phyloP scores from a whole-genome alignment of 768 basidiomycete species.

The Tylopilus sp. region DNA sequence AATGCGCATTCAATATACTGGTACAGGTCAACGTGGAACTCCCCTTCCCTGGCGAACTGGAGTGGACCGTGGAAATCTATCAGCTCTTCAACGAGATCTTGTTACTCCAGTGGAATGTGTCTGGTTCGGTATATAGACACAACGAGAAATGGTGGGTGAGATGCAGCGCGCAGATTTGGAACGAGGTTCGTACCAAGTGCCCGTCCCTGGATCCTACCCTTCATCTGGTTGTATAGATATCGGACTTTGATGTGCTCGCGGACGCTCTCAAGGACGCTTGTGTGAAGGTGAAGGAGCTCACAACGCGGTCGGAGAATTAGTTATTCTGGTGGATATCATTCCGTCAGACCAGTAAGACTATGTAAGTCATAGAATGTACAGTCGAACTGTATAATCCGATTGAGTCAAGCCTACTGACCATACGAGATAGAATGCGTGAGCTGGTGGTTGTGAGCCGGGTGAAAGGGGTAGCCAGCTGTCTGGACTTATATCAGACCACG shows the following conservation, averaged over 20 bases:
- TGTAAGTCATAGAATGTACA: not conserved
- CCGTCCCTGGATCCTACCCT: not conserved
- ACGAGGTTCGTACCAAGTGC: slow-evolving; percentile 22
- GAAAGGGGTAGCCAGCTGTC: too few relatives aligned
- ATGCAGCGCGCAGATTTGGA: slow-evolving; percentile 32
- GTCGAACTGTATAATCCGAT: not conserved
- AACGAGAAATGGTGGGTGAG: slow-evolving; percentile 33
- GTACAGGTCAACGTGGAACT: slow-evolving; percentile 41
- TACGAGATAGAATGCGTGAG: too few relatives aligned
- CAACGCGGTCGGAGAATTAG: slow-evolving; percentile 2
- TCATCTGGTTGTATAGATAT: slow-evolving; percentile 19
- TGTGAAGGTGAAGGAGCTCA: slow-evolving; percentile 11
- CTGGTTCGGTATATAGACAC: slow-evolving; percentile 16
- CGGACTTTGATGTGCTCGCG: slow-evolving; percentile 31
- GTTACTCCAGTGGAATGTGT: slow-evolving; percentile 21
- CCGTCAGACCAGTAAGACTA: not conserved
- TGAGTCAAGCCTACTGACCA: not conserved
- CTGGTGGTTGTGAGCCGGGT: too few relatives aligned
- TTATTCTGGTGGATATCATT: not conserved
- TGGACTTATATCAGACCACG: too few relatives aligned
- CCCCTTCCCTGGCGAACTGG: slow-evolving; percentile 31
- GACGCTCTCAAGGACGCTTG: slow-evolving; percentile 26
- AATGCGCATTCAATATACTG: not conserved
- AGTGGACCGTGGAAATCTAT: slow-evolving; percentile 13
- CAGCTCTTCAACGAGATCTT: slow-evolving; percentile 16